phyloP scores from a whole-genome alignment of 768 basidiomycete species.

The Pleurotus platypus region DNA sequence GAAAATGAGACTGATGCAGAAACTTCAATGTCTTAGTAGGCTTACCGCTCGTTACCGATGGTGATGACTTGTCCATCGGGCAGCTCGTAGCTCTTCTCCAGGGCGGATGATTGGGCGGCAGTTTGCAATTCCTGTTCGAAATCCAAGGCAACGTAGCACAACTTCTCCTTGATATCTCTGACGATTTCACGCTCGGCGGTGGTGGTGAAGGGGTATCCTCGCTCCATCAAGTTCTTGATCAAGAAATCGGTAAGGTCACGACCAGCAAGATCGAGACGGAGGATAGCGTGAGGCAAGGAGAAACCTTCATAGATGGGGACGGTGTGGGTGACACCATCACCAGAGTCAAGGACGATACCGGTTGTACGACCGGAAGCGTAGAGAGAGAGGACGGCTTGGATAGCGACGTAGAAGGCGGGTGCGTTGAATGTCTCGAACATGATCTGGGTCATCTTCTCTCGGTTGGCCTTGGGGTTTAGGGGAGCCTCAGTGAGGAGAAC shows the following conservation, averaged over 20 bases:
- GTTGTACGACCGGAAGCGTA: slow-evolving; percentile 96
- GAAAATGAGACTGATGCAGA: slow-evolving; percentile 37
- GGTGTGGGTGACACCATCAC: slow-evolving; percentile 94
- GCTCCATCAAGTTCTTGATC: slow-evolving; percentile 83
- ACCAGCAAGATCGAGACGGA: slow-evolving; percentile 88
- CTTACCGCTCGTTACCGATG: slow-evolving; percentile 88
- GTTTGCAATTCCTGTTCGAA: slow-evolving; percentile 93
- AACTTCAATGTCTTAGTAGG: slow-evolving; percentile 59
- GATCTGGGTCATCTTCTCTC: slow-evolving; percentile 96
- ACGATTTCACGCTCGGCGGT: slow-evolving; percentile 93
- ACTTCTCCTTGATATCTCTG: slow-evolving; percentile 96
- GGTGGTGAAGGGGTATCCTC: slow-evolving; percentile 93
- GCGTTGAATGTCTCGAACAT: slow-evolving; percentile 97
- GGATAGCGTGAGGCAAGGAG: slow-evolving; percentile 88
- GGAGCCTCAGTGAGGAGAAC: slow-evolving; percentile 90
- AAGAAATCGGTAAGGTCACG: slow-evolving; percentile 86
- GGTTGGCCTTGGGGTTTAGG: slow-evolving; percentile 89
- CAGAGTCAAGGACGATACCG: slow-evolving; percentile 92
- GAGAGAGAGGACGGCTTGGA: slow-evolving; percentile 87
- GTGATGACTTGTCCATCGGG: slow-evolving; percentile 94
- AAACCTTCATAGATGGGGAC: slow-evolving; percentile 97
- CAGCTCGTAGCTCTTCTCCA: slow-evolving; percentile 93
- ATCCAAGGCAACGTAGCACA: slow-evolving; percentile 92
- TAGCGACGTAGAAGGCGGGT: slow-evolving; percentile 88
- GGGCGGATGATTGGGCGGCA: slow-evolving; percentile 81